Conservation (phyloP, 1,139 yeast species). For the Yamadazyma atmosphaerica region DNA sequence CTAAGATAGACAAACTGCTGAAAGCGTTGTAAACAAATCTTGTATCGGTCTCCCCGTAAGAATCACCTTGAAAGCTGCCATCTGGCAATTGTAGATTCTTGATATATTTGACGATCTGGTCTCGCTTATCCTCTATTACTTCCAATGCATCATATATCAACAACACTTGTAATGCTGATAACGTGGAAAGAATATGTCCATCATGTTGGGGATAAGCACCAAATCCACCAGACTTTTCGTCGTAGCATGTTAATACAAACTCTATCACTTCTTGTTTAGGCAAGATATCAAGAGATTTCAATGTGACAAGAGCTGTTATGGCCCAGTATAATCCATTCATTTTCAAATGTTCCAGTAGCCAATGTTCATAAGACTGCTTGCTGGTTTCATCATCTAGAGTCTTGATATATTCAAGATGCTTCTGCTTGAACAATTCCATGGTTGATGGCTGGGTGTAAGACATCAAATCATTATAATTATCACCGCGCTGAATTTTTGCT, state of each 20-base stretch:
- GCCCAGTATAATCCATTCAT: slow-evolving; percentile 98
- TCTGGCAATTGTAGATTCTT: slow-evolving; percentile 59
- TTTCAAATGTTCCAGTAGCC: slow-evolving; percentile 88
- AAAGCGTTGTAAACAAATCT: slow-evolving; percentile 85
- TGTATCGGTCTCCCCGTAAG: slow-evolving; percentile 90
- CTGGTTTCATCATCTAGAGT: slow-evolving; percentile 35
- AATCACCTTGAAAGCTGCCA: slow-evolving; percentile 89
- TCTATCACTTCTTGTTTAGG: slow-evolving; percentile 59
- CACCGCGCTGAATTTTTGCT: neutral
- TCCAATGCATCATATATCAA: slow-evolving; percentile 64
- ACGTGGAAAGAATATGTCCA: slow-evolving; percentile 82
- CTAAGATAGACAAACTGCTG: slow-evolving; percentile 69
- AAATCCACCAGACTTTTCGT: slow-evolving; percentile 69
- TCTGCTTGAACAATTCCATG: slow-evolving; percentile 15
- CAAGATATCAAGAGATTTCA: slow-evolving; percentile 56
- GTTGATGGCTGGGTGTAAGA: neutral
- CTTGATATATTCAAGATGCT: slow-evolving; percentile 38
- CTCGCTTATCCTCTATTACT: slow-evolving; percentile 18
- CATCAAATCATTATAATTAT: neutral
- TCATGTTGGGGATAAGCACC: slow-evolving; percentile 91
- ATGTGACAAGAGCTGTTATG: slow-evolving; percentile 65
- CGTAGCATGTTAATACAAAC: slow-evolving; percentile 72
- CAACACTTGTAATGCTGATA: slow-evolving; percentile 82
- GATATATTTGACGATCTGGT: slow-evolving; percentile 41
- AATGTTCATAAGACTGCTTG: slow-evolving; percentile 61